Conservation (phyloP, 495 filamentous ascomycete genomes). For the Talaromyces liani region DNA sequence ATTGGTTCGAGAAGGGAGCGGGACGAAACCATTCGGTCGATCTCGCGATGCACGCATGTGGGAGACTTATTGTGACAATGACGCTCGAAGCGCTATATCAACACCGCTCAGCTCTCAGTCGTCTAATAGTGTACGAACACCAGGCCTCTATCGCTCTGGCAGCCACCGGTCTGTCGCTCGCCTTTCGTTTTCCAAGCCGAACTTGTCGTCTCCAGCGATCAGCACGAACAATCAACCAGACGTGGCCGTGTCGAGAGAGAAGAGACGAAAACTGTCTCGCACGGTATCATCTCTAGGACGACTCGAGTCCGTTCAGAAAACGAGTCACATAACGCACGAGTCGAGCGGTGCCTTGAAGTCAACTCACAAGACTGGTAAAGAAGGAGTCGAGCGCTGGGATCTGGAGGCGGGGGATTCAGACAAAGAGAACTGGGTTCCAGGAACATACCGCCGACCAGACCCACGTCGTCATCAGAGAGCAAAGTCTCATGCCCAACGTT, state of each 20-base stretch:
- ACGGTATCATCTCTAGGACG: conserved; percentile 60
- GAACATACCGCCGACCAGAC: conserved; percentile 23
- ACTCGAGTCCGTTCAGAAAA: conserved; percentile 41
- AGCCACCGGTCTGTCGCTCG: conserved; percentile 40
- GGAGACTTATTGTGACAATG: conserved; percentile 73
- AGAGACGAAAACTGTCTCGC: conserved; percentile 53
- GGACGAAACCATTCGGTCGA: conserved; percentile 44
- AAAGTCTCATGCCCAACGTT: conserved; percentile 32
- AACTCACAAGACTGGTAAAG: conserved; percentile 16
- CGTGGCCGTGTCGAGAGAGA: conserved; percentile 35
- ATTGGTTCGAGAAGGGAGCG: conserved; percentile 20
- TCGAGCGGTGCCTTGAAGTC: conserved; percentile 9
- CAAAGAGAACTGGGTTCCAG: conserved; percentile 86
- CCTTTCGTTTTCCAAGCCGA: conserved; percentile 40
- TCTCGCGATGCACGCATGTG: conserved; percentile 78
- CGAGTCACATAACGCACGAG: conserved; percentile 13
- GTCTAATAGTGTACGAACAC: conserved; percentile 58
- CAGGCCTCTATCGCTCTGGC: conserved; percentile 54
- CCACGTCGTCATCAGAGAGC: conserved; percentile 3
- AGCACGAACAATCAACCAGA: conserved; percentile 18
- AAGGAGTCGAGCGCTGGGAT: conserved; percentile 28
- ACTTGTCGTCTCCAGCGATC: conserved; percentile 38
- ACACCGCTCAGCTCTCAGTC: conserved; percentile 62
- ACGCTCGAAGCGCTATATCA: conserved; percentile 63
- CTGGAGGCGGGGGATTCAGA: conserved; percentile 65